Conservation (phyloP, 1,139 yeast species). For the Hansenula sp. region DNA sequence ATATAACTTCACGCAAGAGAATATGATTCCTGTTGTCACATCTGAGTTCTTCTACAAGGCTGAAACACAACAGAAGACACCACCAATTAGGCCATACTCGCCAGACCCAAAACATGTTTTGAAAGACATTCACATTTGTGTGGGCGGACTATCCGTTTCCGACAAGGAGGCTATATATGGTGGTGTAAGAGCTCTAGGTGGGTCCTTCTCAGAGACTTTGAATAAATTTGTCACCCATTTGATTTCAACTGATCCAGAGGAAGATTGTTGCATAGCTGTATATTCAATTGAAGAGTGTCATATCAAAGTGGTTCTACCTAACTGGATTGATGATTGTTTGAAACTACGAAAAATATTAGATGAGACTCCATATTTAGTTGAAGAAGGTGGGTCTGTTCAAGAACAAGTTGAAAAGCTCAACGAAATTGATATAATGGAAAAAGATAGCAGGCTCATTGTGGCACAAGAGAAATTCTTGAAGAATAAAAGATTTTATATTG, state of each 20-base stretch:
- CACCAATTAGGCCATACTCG: constrained; percentile 45
- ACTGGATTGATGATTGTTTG: constrained; percentile 74
- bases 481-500: constrained; percentile 24
- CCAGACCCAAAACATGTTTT: constrained; percentile 70
- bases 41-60: constrained; percentile 62
- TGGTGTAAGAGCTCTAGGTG: constrained; percentile 73
- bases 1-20: constrained; percentile 43
- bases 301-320: constrained; percentile 67
- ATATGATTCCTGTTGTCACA: constrained; percentile 68
- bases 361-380: constrained; percentile 48
- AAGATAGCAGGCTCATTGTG: constrained; percentile 8
- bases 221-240: constrained; percentile 77
- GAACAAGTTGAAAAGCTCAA: constrained; percentile 16
- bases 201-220: constrained; percentile 60
- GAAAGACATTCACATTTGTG: constrained; percentile 57
- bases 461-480: constrained; percentile 15
- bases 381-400: constrained; percentile 10
- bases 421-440: constrained; percentile 23
- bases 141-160: constrained; percentile 53
- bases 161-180: constrained; percentile 66
- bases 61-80: constrained; percentile 36
- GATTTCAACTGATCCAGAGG: constrained; percentile 51
- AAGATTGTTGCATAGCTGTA: constrained; percentile 39
- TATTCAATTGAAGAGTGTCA: constrained; percentile 34
- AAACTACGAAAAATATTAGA: constrained; percentile 46